Conservation (phyloP, 768 basidiomycete genomes). For the Mycena vulgaris region DNA sequence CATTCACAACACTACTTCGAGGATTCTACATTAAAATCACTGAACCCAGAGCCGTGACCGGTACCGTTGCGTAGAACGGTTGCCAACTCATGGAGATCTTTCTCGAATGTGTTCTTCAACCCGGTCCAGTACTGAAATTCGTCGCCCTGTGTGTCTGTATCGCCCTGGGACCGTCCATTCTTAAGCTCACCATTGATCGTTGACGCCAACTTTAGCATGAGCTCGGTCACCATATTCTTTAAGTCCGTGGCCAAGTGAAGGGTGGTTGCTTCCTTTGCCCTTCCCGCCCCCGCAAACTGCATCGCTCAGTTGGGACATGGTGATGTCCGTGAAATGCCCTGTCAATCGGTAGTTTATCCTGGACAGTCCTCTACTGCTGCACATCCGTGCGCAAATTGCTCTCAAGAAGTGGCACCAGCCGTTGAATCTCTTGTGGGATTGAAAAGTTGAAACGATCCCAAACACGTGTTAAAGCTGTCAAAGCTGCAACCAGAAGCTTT, state of each 20-base stretch:
- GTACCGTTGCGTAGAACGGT: no score
- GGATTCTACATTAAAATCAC: no score
- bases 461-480: neutral
- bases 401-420: neutral
- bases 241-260: neutral
- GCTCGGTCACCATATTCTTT: neutral
- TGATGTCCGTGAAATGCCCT: conserved; percentile 1
- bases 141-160: no score
- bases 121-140: no score
- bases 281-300: neutral
- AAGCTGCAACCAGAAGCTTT: neutral
- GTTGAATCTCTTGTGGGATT: neutral
- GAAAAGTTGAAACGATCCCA: conserved; percentile 3
- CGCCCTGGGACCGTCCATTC: neutral
- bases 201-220: no score
- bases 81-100: no score
- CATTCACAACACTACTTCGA: no score
- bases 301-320: neutral
- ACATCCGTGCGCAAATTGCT: neutral
- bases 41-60: no score
- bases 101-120: no score
- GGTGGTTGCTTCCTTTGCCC: neutral
- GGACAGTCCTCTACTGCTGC: no score
- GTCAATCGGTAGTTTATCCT: no score
- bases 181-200: neutral